Base-by-base conservation (phyloP, 1,284 basidiomycete genomes). In the Cerioporus squamosus region DNA sequence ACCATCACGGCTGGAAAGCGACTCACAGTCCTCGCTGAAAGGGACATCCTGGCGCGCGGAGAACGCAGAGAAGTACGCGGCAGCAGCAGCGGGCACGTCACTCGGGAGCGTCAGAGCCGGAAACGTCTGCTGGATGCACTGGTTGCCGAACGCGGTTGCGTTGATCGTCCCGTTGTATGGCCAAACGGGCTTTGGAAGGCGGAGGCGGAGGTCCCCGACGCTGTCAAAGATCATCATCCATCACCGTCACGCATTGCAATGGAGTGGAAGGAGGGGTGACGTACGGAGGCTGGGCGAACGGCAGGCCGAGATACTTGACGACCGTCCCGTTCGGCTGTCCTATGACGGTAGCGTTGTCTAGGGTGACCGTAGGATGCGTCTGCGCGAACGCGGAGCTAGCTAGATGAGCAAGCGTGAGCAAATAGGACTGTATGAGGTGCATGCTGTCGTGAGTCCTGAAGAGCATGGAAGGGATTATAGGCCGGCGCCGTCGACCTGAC, bases 151-250 rank as follows among this genome's bases (percentile, higher is more conserved):
- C 18, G 17, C 45, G 2, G 54, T 51, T 15, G 58, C 53, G 23
- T 56, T 44, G 46, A 47, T 23, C 1, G 36, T 44, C 14, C 48
- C 49, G 3, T 15, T 46, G 43, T 40, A 56, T 3, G 40, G 44
- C 22, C n/a, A n/a, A 4, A 48, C 36, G 14, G 48, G 47, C n/a
- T 47, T 38, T 1, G 57, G 57, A 2, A 44, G 38, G 38, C 53
- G 53, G 4, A 59, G 47, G 17, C 57, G 79, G 22, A 79, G 73
- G 52, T 80, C 67, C 0, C 78, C 79, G 31, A 74, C 66, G 2
- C 79, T 81, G n/a, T n/a, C n/a, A 39, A 20, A 33, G 18, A 20
- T 5, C 6, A 18, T 1, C 7, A 20, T 9, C n/a, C n/a, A n/a
- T n/a, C n/a, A n/a, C n/a, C n/a, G n/a, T n/a, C n/a, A n/a, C n/a